Percentiles rank a stretch among this genome's conserved stretches.
phyloP scores from a whole-genome alignment of 768 basidiomycete genomes.

The Solioccasus polychromus region DNA sequence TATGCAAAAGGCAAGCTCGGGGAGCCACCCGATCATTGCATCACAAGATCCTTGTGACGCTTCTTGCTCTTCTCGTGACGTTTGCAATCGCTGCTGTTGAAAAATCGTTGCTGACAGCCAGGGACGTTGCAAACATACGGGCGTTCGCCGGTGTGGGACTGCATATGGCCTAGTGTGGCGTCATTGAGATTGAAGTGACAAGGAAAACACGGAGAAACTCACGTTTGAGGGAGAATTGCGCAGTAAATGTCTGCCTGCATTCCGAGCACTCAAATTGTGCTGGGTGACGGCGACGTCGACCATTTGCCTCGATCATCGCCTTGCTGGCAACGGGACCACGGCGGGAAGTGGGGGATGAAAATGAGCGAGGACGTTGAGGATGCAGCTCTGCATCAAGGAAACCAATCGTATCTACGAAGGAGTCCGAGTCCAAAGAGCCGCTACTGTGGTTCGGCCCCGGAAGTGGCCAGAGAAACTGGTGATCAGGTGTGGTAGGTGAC shows the following conservation, averaged over 20 bases:
- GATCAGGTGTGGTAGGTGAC: slow-evolving; percentile 18
- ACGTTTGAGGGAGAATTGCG: slow-evolving; percentile 33
- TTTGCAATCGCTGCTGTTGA: slow-evolving; percentile 33
- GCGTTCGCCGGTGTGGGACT: slow-evolving; percentile 28
- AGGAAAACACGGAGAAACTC: slow-evolving; percentile 3
- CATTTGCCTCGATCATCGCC: slow-evolving; percentile 32
- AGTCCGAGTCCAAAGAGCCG: slow-evolving; percentile 4
- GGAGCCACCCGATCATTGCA: slow-evolving; percentile 11
- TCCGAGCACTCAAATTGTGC: slow-evolving; percentile 16
- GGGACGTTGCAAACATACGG: slow-evolving; percentile 24
- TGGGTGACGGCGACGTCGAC: slow-evolving; percentile 29
- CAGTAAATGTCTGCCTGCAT: slow-evolving; percentile 28
- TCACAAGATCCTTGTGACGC: slow-evolving; percentile 24
- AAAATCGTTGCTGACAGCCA: slow-evolving; percentile 29
- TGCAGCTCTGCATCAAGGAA: neutral
- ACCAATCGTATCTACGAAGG: neutral
- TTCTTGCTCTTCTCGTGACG: slow-evolving; percentile 34
- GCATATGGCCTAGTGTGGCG: slow-evolving; percentile 23
- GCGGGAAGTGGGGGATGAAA: slow-evolving; percentile 11
- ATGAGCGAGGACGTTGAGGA: slow-evolving; percentile 18
- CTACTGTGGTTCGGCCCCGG: neutral
- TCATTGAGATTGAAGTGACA: neutral
- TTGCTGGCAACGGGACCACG: slow-evolving; percentile 27
- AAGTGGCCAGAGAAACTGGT: slow-evolving; percentile 2
- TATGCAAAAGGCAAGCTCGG: slow-evolving; percentile 1